Evolutionary conservation across 805 yeast species (phyloP), one percentile per base, ranked within the genome.

Genomic region (Pichia deserticola): DNA sequence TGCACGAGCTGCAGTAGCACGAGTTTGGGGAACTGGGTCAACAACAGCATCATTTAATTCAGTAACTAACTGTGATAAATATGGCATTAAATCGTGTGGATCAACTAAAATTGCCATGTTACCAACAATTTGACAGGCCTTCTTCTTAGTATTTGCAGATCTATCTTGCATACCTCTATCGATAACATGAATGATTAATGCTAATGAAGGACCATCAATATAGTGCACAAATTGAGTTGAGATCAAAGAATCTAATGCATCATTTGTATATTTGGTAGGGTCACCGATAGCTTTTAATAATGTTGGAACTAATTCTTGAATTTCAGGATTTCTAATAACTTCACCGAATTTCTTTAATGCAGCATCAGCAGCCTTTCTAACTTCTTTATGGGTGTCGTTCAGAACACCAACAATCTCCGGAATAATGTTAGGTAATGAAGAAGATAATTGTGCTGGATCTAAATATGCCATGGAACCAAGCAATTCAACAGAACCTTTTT

Each of bases 401-500:
- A 93, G 73, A 29, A 90, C 96, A 55, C 93, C 90, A 50, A 92
- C 99, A 68, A 93, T 89, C 63, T 92, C 96, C 1, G 99, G 99
- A 53, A 93, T 88, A 70, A 93, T 92, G 0, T 82, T 81, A 0
- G 97, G 86, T 58, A 93, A 73, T 0, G 97, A 89, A 0, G 90
- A 78, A 2, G 97, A 89, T 57, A 93, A 74, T 63, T 93, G 99
- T 3, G 93, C 77, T 4, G 99, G 99, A 61, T 92, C 97, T 54
- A 93, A 75, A 65, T 89, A 93, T 0, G 99, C 99, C 99, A 93
- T 93, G 28, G 96, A 82, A 67, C 99, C 99, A 42, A 93, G 76
- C 47, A 93, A 71, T 64, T 93, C 98, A 20, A 93, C 98, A 7
- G 98, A 87, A 5, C 98, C 99, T 69, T 89, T 88, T 70, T 93